phyloP scores from a whole-genome alignment of 2,329 filamentous ascomycete genomes.

The Cladosporium halotolerans region DNA sequence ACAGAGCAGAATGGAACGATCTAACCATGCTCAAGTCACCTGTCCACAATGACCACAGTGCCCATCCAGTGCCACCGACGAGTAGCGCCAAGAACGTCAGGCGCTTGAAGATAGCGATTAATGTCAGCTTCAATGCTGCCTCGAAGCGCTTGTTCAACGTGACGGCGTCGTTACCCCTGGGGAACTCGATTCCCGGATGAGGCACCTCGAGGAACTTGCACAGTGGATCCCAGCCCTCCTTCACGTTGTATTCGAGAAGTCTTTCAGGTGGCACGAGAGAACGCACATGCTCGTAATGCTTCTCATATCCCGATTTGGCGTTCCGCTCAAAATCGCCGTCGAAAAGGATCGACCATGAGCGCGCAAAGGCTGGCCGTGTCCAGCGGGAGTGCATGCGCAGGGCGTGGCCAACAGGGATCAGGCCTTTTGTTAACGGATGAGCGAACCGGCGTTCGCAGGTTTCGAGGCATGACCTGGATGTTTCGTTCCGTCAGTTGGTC shows the following conservation, averaged over 20 bases:
- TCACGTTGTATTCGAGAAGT: constrained; percentile 12
- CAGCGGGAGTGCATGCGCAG: constrained; percentile 1
- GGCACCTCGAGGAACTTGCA: constrained; percentile 7
- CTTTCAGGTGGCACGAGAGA: constrained; percentile 4
- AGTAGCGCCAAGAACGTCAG: neutral
- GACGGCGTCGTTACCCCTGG: neutral
- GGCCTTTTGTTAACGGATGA: constrained; percentile 1
- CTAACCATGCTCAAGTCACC: no score
- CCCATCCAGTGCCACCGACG: no score
- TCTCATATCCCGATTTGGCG: constrained; percentile 6
- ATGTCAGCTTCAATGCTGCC: constrained; percentile 1
- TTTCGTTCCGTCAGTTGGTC: neutral
- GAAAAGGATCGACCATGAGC: constrained; percentile 6
- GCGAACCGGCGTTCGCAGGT: constrained; percentile 8
- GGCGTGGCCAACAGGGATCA: constrained; percentile 2
- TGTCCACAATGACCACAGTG: no score
- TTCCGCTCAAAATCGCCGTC: constrained; percentile 8
- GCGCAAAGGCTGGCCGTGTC: constrained; percentile 3
- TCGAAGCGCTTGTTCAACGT: constrained; percentile 3
- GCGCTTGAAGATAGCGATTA: neutral
- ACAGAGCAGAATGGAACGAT: no score
- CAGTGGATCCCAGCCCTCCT: constrained; percentile 7
- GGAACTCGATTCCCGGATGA: constrained; percentile 2
- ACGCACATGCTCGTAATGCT: constrained; percentile 11
- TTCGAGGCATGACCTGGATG: constrained; percentile 1